Evolutionary conservation across 225 moss, liverwort and hornwort species (phyloP).

Genomic region (Bryum argenteum): DNA sequence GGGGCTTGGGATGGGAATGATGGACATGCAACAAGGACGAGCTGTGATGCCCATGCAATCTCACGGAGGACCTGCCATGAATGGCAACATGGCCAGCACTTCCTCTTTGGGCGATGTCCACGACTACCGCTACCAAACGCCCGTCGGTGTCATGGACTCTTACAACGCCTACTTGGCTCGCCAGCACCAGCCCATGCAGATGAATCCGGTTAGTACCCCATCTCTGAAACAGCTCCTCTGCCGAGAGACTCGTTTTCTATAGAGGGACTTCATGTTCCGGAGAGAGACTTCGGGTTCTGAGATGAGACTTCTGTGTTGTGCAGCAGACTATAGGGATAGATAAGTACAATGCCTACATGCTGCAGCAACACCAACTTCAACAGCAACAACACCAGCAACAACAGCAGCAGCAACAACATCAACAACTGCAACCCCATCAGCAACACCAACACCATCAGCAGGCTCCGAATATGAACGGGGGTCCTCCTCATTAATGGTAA

Average conservation of each 20-base stretch:
- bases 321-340: slow-evolving; percentile 63
- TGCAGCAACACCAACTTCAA: slow-evolving; percentile 65
- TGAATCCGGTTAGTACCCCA: slow-evolving; percentile 64
- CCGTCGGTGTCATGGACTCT: slow-evolving; percentile 62
- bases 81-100: slow-evolving; percentile 53
- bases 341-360: slow-evolving; percentile 71
- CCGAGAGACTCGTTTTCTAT: too few species aligned
- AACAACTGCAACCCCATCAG: slow-evolving; percentile 42
- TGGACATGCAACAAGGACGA: slow-evolving; percentile 71
- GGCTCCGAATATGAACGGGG: slow-evolving; percentile 45
- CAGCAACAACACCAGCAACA: slow-evolving; percentile 55
- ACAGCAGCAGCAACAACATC: slow-evolving; percentile 54
- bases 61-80: slow-evolving; percentile 54
- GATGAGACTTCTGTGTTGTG: not conserved
- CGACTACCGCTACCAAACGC: slow-evolving; percentile 62
- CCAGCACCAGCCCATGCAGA: slow-evolving; percentile 73
- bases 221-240: too few species aligned
- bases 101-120: slow-evolving; percentile 64
- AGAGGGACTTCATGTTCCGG: not conserved
- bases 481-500: slow-evolving; percentile 48
- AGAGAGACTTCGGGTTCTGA: not conserved
- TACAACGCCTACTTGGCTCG: slow-evolving; percentile 66
- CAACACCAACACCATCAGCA: slow-evolving; percentile 63
- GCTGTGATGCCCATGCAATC: slow-evolving; percentile 53
- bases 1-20: slow-evolving; percentile 78